Conservation (phyloP, 305 asterid species). For the Fraxinus angustifolia region DNA sequence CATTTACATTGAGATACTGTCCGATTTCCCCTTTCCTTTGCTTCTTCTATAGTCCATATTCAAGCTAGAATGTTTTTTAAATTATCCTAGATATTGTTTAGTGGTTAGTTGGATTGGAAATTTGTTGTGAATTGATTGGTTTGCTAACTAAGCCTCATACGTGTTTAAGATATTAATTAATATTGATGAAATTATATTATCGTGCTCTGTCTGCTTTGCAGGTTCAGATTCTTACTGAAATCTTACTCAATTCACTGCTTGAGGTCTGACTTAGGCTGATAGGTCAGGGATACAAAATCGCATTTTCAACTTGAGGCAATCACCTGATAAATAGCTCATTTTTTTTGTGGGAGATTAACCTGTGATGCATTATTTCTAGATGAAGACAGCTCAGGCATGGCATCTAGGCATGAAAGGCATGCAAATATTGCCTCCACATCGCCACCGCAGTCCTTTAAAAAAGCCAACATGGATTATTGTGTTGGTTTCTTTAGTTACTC, state of each 20-base stretch:
- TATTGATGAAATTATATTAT: constrained; percentile 5
- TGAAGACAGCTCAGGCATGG: constrained; percentile 61
- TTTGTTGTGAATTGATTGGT: constrained; percentile 1
- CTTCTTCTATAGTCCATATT: not conserved
- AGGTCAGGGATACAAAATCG: constrained; percentile 23
- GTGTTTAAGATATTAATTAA: not conserved
- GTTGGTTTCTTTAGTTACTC: constrained; percentile 53
- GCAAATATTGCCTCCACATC: constrained; percentile 53
- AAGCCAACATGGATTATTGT: constrained; percentile 69
- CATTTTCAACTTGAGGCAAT: constrained; percentile 24
- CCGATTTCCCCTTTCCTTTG: not conserved
- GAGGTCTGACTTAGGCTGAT: constrained; percentile 27
- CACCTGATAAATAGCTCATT: constrained; percentile 14
- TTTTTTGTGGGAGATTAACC: constrained; percentile 31
- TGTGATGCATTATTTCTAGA: constrained; percentile 52
- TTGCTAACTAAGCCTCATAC: not conserved
- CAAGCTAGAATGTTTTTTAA: not conserved
- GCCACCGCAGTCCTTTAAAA: constrained; percentile 54
- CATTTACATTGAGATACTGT: not conserved
- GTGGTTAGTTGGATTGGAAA: not conserved
- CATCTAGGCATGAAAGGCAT: constrained; percentile 55
- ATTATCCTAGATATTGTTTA: constrained; percentile 1
- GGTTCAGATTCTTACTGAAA: constrained; percentile 36
- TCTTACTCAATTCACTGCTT: constrained; percentile 25
- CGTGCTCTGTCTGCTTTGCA: constrained; percentile 26